Evolutionary conservation across 1,139 yeast species (phyloP).

Genomic region (Lodderomyces parapsilosis): DNA sequence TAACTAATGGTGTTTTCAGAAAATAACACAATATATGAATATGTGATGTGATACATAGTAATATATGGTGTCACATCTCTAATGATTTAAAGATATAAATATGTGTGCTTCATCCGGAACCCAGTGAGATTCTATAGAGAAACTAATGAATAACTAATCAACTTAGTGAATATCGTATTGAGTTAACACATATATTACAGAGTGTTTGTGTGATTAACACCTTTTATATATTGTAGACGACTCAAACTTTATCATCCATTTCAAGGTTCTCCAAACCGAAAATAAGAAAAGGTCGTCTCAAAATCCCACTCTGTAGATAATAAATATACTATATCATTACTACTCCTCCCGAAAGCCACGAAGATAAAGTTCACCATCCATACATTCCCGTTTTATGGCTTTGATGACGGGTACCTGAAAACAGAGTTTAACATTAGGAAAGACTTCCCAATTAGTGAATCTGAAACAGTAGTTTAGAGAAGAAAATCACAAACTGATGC

Average conservation of each 20-base stretch:
- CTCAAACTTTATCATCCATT: no score
- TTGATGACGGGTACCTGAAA: background rate
- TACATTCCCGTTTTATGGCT: no score
- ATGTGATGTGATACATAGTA: background rate
- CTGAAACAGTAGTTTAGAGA: background rate
- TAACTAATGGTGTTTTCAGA: background rate
- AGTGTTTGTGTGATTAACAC: background rate
- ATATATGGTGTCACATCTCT: background rate
- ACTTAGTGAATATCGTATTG: background rate
- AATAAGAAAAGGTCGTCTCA: no score
- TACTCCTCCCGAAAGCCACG: no score
- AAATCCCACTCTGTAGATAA: no score
- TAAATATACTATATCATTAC: no score
- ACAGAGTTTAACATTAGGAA: background rate
- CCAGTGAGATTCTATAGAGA: background rate
- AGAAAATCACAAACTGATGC: background rate
- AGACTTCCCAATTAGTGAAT: background rate
- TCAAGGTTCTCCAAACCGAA: no score
- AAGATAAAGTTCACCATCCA: no score
- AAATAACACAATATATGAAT: no score
- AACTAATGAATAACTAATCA: background rate
- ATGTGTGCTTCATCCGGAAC: background rate
- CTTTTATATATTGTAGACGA: background rate
- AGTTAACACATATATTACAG: background rate
- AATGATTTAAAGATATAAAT: background rate